Conservation (phyloP, 1,139 yeast species). For the Hyphopichia khmerensis region DNA sequence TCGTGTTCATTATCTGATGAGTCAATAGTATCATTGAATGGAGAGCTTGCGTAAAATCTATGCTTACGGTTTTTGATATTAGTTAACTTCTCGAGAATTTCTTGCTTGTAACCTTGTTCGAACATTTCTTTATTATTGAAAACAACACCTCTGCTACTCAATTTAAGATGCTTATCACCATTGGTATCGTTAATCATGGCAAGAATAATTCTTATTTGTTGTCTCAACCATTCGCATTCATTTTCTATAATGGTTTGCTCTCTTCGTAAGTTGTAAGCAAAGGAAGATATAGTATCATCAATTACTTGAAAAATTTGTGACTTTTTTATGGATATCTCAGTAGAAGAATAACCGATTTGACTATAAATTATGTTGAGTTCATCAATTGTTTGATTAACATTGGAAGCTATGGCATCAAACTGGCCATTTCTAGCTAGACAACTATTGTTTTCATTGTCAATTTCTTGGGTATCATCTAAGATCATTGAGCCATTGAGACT, state of each 20-base stretch:
- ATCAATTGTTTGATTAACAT: slow-evolving; percentile 33
- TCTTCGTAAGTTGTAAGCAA: slow-evolving; percentile 31
- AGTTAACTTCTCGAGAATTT: slow-evolving; percentile 21
- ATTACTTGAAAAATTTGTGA: slow-evolving; percentile 39
- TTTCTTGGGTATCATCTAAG: neutral
- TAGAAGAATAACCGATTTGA: slow-evolving; percentile 38
- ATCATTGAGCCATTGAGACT: neutral
- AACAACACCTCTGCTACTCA: slow-evolving; percentile 32
- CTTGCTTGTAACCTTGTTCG: slow-evolving; percentile 33
- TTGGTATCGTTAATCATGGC: slow-evolving; percentile 40
- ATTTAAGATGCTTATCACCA: slow-evolving; percentile 26
- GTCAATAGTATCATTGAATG: slow-evolving; percentile 22
- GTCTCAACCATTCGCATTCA: slow-evolving; percentile 50
- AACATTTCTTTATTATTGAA: slow-evolving; percentile 27
- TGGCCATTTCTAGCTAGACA: slow-evolving; percentile 11
- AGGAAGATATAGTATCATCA: slow-evolving; percentile 38
- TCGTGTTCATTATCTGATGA: slow-evolving; percentile 13
- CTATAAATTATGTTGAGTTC: slow-evolving; percentile 34
- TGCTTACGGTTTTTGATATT: slow-evolving; percentile 18
- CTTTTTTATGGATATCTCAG: slow-evolving; percentile 35
- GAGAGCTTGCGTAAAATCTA: slow-evolving; percentile 25
- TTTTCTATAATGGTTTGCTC: slow-evolving; percentile 40
- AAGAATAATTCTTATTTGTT: slow-evolving; percentile 40
- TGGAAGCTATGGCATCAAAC: slow-evolving; percentile 25
- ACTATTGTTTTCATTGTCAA: neutral